Base-by-base conservation (phyloP, 805 yeast species). In the Yamadazyma insecticola region DNA sequence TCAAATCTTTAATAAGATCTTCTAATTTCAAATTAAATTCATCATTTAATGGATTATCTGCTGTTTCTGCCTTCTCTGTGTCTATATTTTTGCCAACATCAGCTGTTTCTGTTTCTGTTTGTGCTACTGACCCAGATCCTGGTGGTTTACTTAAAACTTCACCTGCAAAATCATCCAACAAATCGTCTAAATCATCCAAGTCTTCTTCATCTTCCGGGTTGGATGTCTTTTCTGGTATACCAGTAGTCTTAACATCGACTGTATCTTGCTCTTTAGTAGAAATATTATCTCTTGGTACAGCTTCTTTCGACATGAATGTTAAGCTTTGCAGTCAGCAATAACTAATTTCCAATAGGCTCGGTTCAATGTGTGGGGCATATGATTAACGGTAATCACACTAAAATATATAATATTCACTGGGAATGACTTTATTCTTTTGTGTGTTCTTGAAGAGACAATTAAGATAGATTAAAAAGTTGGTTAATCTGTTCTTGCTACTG, bases 101-200 rank as follows among this genome's bases (percentile, higher is more conserved):
- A 12, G 56, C 57, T 24, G 43, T 40, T 13, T 45, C 43, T n/a
- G 28, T 12, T 5, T 17, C 39, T 12, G 29, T 29, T 8, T 11
- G 25, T 2, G 29, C n/a, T 5, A 35, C 41, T 1, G 37, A 22
- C 8, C 51, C 61, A 0, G 72, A 59, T 3, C 78, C 83, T 1
- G 81, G 83, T 2, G 81, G 79, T 42, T 74, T 67, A 37, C 72
- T 72, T 34, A 82, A 61, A 1, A 80, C 69, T 35, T 78, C 85
- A 38, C 79, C 85, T 24, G 81, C 85, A 51, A 83, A 83, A 40
- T 88, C 96, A 49, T 88, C 96, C 30, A 90, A 65, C 37, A 86
- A 67, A 47, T 86, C 95, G 44, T 85, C 95, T 40, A 85, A 69
- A 44, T 85, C 94, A 47, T 80, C 86, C 30, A 76, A 60, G 31